Percentiles rank a stretch among this genome's conserved stretches.
These are phyloP conservation scores for Penicillium paneum DNA, from an alignment of 2,329 filamentous ascomycete genomes.

Conservation along the genomic window DNA sequence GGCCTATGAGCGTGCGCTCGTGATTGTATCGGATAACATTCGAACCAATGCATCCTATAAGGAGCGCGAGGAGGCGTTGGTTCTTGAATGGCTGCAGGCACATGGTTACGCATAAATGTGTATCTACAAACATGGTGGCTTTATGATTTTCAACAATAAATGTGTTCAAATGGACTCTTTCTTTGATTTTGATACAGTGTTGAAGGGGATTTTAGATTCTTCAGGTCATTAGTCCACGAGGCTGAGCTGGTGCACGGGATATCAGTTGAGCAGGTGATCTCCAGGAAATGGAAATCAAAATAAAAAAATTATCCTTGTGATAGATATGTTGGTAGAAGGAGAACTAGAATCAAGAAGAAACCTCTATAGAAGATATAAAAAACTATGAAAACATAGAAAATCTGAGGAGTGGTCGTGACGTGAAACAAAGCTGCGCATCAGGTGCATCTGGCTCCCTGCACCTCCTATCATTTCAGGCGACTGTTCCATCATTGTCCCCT, in stretches of 20 bases:
- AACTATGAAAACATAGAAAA: background rate
- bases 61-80: constrained; percentile 66
- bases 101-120: constrained; percentile 53
- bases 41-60: constrained; percentile 79
- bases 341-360: background rate
- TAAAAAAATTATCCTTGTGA: background rate
- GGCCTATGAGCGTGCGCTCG: constrained; percentile 80
- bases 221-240: constrained; percentile 6
- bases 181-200: background rate
- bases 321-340: background rate
- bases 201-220: background rate
- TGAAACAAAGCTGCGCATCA: constrained; percentile 28
- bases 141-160: background rate
- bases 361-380: background rate
- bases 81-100: constrained; percentile 74
- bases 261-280: constrained; percentile 2
- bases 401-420: constrained; percentile 8
- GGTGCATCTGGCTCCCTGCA: constrained; percentile 26
- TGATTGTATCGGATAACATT: constrained; percentile 82
- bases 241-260: constrained; percentile 5
- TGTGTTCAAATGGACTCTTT: background rate
- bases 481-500: constrained; percentile 27
- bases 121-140: background rate
- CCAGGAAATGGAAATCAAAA: background rate
- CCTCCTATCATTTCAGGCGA: constrained; percentile 31